Evolutionary conservation across 495 filamentous ascomycete species (phyloP).

Genomic region (Xylaria cubensis): DNA sequence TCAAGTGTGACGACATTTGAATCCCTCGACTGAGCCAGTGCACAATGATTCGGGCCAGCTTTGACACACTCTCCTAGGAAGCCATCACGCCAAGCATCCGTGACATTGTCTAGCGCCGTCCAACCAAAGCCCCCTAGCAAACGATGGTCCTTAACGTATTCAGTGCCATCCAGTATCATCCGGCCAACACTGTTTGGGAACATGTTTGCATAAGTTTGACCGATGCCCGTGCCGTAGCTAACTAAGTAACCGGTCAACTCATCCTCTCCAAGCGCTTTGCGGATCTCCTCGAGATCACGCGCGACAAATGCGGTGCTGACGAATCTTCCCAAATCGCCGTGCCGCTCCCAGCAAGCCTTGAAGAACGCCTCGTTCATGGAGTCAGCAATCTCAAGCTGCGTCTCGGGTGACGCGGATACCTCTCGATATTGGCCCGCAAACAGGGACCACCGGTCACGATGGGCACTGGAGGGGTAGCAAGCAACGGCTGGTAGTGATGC

Average conservation of each 20-base stretch:
- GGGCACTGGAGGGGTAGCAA: constrained; percentile 56
- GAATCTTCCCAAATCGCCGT: constrained; percentile 53
- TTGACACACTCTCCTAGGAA: constrained; percentile 56
- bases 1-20: constrained; percentile 41
- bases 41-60: constrained; percentile 51
- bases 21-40: constrained; percentile 44
- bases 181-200: constrained; percentile 53
- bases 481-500: constrained; percentile 54
- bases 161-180: constrained; percentile 56
- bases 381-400: constrained; percentile 48
- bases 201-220: constrained; percentile 48
- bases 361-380: constrained; percentile 51
- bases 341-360: constrained; percentile 50
- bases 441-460: constrained; percentile 52
- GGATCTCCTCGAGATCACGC: constrained; percentile 58
- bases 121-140: constrained; percentile 53
- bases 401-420: constrained; percentile 38
- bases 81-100: constrained; percentile 55
- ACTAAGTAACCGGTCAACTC: constrained; percentile 68
- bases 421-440: constrained; percentile 47
- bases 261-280: constrained; percentile 54
- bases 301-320: constrained; percentile 53
- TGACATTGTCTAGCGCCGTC: constrained; percentile 55
- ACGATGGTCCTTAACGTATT: constrained; percentile 57
- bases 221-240: constrained; percentile 73